Conservation (phyloP, 805 yeast species). For the Candida tallmaniae region DNA sequence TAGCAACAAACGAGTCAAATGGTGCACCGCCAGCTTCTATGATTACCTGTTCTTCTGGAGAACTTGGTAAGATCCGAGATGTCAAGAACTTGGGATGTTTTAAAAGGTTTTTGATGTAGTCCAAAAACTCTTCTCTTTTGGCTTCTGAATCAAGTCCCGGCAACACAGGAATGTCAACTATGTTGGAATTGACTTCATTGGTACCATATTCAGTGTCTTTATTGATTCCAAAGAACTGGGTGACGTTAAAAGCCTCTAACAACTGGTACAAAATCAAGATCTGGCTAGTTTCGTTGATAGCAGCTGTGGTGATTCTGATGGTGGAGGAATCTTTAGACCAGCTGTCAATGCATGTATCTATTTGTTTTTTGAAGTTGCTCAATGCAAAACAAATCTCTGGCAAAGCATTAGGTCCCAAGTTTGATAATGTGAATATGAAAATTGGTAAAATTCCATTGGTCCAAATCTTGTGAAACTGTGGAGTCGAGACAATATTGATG, state of each 20-base stretch:
- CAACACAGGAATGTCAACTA: conserved; percentile 29
- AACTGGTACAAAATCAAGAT: conserved; percentile 60
- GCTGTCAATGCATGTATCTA: conserved; percentile 54
- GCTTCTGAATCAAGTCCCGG: conserved; percentile 61
- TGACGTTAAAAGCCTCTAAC: conserved; percentile 49
- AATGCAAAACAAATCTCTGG: conserved; percentile 65
- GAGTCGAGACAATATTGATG: conserved; percentile 45
- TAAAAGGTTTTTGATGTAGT: conserved; percentile 63
- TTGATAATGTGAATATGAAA: conserved; percentile 52
- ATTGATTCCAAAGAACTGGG: conserved; percentile 34
- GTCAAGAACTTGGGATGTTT: conserved; percentile 84
- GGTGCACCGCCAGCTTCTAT: conserved; percentile 43
- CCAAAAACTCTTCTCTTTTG: conserved; percentile 56
- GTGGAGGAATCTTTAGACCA: conserved; percentile 62
- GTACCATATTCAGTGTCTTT: conserved; percentile 7
- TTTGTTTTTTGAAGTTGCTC: conserved; percentile 60
- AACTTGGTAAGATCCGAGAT: conserved; percentile 60
- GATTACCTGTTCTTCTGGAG: conserved; percentile 58
- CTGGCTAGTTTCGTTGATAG: conserved; percentile 46
- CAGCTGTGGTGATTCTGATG: conserved; percentile 32
- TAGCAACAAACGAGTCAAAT: conserved; percentile 21
- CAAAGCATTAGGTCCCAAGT: conserved; percentile 57
- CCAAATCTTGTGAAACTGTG: conserved; percentile 76
- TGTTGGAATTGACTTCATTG: not conserved
- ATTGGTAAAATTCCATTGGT: conserved; percentile 75